phyloP scores from a whole-genome alignment of 2,329 filamentous ascomycete species.

The Aspergillus nomiae region DNA sequence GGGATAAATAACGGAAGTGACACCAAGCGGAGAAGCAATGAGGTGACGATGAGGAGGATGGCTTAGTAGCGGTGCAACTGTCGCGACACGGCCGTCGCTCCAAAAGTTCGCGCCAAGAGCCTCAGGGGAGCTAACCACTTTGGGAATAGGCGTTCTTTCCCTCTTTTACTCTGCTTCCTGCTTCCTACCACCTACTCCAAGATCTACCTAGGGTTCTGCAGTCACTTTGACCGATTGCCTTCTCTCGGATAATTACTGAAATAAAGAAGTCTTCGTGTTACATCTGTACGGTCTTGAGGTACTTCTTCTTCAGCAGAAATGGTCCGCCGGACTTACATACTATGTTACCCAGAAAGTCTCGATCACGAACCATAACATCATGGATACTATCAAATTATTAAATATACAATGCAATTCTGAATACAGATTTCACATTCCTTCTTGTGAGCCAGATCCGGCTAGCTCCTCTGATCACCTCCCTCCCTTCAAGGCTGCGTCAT shows the following conservation, averaged over 20 bases:
- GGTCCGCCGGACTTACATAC: too few species aligned
- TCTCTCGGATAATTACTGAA: too few species aligned
- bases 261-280: too few species aligned
- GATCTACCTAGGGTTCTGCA: too few species aligned
- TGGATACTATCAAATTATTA: too few species aligned
- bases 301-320: too few species aligned
- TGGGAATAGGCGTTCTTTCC: background rate
- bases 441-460: background rate
- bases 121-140: constrained; percentile 7
- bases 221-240: too few species aligned
- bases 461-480: constrained; percentile 10
- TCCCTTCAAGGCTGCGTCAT: constrained; percentile 22
- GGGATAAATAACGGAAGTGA: constrained; percentile 6
- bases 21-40: constrained; percentile 10
- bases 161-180: too few species aligned
- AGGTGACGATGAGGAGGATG: constrained; percentile 22
- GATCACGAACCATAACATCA: too few species aligned
- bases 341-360: too few species aligned
- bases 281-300: too few species aligned
- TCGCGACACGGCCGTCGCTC: constrained; percentile 35
- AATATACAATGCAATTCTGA: background rate
- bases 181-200: too few species aligned
- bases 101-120: constrained; percentile 41
- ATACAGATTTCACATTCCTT: background rate
- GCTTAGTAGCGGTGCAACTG: constrained; percentile 27